Conservation (phyloP, 2,329 filamentous ascomycete genomes). For the Colletotrichum sansevieriae region DNA sequence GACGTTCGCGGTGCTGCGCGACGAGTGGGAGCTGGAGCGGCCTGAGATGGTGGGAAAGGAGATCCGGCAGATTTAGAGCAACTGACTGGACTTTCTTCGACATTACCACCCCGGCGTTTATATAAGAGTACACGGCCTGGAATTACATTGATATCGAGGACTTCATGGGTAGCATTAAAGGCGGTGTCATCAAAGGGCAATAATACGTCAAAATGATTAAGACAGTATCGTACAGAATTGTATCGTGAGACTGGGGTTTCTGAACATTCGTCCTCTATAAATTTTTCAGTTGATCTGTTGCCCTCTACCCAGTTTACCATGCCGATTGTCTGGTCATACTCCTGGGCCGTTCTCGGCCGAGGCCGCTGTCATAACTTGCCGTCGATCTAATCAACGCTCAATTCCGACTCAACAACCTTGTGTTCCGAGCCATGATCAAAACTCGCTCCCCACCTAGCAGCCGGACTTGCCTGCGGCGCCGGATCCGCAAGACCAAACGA, state of each 20-base stretch:
- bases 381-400: slow-evolving; percentile 34
- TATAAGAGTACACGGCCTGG: slow-evolving; percentile 21
- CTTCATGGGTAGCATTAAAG: slow-evolving; percentile 20
- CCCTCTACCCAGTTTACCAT: not conserved
- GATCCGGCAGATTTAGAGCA: slow-evolving; percentile 80
- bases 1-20: slow-evolving; percentile 87
- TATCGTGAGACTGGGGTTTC: not conserved
- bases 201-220: slow-evolving; percentile 1
- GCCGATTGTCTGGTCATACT: not conserved
- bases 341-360: not conserved
- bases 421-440: slow-evolving; percentile 23
- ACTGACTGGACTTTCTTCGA: slow-evolving; percentile 37
- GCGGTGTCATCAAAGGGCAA: not conserved
- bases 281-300: not conserved
- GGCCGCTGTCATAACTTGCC: not conserved
- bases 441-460: slow-evolving; percentile 23
- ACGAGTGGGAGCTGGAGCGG: slow-evolving; percentile 93
- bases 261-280: not conserved
- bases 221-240: slow-evolving; percentile 31
- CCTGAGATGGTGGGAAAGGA: slow-evolving; percentile 93
- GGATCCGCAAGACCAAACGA: slow-evolving; percentile 38
- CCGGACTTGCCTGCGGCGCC: slow-evolving; percentile 17
- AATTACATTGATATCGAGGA: not conserved
- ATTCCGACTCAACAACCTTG: slow-evolving; percentile 38
- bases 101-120: not conserved